Conservation (phyloP, 1,284 basidiomycete species). For the Melampsora abietis-canadensis region DNA sequence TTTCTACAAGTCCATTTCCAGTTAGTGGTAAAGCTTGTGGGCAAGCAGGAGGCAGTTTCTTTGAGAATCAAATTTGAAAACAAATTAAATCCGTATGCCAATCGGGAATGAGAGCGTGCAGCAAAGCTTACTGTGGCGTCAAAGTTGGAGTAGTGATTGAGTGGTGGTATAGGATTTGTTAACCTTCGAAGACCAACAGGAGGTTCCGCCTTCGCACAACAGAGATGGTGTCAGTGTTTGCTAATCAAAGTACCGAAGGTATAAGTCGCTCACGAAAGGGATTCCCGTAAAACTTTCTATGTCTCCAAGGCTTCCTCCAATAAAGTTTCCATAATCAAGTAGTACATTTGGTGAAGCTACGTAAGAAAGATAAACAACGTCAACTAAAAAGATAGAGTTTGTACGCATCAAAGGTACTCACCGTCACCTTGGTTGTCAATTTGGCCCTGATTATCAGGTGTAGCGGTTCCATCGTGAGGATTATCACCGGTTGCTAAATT, state of each 20-base stretch:
- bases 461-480: too few relatives aligned
- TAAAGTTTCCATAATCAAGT: constrained; percentile 5
- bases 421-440: too few relatives aligned
- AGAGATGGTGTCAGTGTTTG: too few relatives aligned
- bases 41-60: constrained; percentile 2
- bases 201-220: neutral
- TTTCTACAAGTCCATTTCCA: neutral
- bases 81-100: neutral
- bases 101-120: neutral
- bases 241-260: too few relatives aligned
- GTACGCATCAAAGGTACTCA: too few relatives aligned
- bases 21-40: neutral
- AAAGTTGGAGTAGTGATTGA: neutral
- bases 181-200: neutral
- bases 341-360: neutral
- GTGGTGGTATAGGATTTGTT: neutral
- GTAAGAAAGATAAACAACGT: too few relatives aligned
- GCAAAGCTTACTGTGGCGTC: neutral
- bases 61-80: too few relatives aligned
- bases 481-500: too few relatives aligned
- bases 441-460: too few relatives aligned
- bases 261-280: neutral
- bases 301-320: neutral
- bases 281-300: constrained; percentile 7
- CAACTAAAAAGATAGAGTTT: too few relatives aligned